These are phyloP conservation scores for Phytophthora cryptogea DNA, from an alignment of 352 stramenopile species.

Conservation along the genomic window DNA sequence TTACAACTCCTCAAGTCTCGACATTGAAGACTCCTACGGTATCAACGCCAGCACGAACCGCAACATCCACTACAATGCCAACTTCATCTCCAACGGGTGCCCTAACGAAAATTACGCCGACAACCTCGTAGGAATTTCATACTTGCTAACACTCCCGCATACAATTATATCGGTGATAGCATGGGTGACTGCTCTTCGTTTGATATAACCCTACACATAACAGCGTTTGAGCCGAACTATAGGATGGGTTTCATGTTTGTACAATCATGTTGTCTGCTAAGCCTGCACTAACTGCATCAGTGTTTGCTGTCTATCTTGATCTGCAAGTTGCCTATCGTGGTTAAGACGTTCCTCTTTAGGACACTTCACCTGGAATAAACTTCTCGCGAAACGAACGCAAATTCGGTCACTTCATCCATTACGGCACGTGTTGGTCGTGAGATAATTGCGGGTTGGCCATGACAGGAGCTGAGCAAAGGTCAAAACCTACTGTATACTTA, in stretches of 20 bases:
- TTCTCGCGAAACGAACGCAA: conserved; percentile 12
- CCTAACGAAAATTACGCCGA: not conserved
- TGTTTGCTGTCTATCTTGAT: too few species aligned
- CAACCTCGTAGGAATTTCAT: not conserved
- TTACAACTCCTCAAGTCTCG: not conserved
- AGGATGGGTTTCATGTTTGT: too few species aligned
- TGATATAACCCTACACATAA: too few species aligned
- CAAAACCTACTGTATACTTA: not conserved
- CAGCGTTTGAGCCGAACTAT: too few species aligned
- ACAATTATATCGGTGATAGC: not conserved
- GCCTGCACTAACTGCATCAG: too few species aligned
- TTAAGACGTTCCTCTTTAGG: not conserved
- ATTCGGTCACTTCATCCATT: conserved; percentile 1
- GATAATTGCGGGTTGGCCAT: not conserved
- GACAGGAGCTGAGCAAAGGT: not conserved
- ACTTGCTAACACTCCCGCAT: not conserved
- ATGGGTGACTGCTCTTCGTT: not conserved
- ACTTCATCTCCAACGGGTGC: not conserved
- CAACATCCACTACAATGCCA: not conserved
- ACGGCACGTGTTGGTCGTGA: not conserved
- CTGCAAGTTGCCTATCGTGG: too few species aligned
- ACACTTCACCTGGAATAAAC: conserved; percentile 1
- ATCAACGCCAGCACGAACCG: too few species aligned
- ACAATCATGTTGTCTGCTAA: too few species aligned
- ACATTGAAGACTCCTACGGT: not conserved